Base-by-base conservation (phyloP, 2,329 filamentous ascomycete genomes). In the Colletotrichum liaoningense region DNA sequence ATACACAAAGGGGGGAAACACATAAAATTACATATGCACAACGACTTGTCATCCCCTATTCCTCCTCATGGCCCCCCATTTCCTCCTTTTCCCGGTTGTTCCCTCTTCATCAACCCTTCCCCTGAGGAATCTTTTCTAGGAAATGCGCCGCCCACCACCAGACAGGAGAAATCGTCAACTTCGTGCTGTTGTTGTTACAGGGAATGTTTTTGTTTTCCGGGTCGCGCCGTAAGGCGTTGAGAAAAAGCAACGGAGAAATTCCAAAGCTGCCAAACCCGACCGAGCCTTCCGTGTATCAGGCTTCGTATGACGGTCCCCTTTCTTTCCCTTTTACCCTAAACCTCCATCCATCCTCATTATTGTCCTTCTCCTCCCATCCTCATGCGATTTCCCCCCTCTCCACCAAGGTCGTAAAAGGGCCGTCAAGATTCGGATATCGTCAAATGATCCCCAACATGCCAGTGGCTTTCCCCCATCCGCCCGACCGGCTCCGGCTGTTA, bases 1-100 rank as follows among this genome's bases (percentile, higher is more conserved):
- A 59, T 49, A 26, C 5, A 59, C 69, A 60, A 42, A 33, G 65
- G 60, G 65, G 26, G 42, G 69, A 12, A 24, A 62, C 49, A 74
- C 56, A 1, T 74, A 74, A 46, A 67, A 72, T 33, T 74, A 75
- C 74, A 75, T 71, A 70, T 70, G 60, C n/a, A 75, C 62, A 65
- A 24, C 52, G 9, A 55, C 42, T 56, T 52, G 19, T 57, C 63
- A 33, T 67, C 59, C 35, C 28, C 33, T 46, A 5, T 35, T 28
- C 30, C 24, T 24, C 33, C 58, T 35, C 33, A 35, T 35, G 33
- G 8, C 30, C 30, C 30, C 19, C 59, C 11, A 19, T 19, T 26
- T 38, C 60, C 19, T 63, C 28, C 30, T n/a, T 57, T 26, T 33
- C 24, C 46, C 52, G 57, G 24, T 46, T 12, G 19, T 19, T 38